Conservation (phyloP, 2,329 filamentous ascomycete species). For the Colletotrichum neosansevieriae region DNA sequence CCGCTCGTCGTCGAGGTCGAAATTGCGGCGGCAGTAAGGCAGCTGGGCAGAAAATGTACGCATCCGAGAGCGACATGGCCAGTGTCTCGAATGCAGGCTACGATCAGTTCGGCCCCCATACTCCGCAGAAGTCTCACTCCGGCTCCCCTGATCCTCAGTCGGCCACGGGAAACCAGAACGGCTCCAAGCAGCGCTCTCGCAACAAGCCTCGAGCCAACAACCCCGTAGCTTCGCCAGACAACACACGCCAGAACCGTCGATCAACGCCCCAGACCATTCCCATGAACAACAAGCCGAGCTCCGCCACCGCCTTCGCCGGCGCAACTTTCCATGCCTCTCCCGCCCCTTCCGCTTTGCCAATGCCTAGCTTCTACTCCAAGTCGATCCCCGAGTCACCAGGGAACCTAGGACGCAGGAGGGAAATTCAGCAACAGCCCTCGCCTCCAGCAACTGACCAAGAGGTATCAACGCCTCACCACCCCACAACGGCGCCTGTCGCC, state of each 20-base stretch:
- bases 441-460: constrained; percentile 66
- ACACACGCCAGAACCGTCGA: constrained; percentile 53
- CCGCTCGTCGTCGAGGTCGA: constrained; percentile 51
- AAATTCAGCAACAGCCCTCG: constrained; percentile 58
- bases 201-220: constrained; percentile 41
- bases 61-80: constrained; percentile 66
- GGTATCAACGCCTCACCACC: constrained; percentile 59
- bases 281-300: constrained; percentile 58
- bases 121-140: constrained; percentile 59
- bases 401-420: constrained; percentile 48
- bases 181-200: constrained; percentile 44
- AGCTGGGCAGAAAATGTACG: constrained; percentile 65
- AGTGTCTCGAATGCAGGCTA: constrained; percentile 47
- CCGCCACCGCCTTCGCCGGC: constrained; percentile 81
- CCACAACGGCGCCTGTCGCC: constrained; percentile 46
- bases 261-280: constrained; percentile 53
- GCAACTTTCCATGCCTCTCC: constrained; percentile 96
- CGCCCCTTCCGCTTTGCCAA: constrained; percentile 87
- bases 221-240: constrained; percentile 55
- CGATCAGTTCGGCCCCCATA: constrained; percentile 54
- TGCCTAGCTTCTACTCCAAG: constrained; percentile 87
- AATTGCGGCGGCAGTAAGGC: constrained; percentile 48
- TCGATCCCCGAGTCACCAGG: constrained; percentile 75
- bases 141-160: constrained; percentile 51
- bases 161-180: constrained; percentile 46